Evolutionary conservation across 2,329 filamentous ascomycete species (phyloP), one percentile per base, ranked within the genome.

Genomic region (Arthrinium puccinioides): DNA sequence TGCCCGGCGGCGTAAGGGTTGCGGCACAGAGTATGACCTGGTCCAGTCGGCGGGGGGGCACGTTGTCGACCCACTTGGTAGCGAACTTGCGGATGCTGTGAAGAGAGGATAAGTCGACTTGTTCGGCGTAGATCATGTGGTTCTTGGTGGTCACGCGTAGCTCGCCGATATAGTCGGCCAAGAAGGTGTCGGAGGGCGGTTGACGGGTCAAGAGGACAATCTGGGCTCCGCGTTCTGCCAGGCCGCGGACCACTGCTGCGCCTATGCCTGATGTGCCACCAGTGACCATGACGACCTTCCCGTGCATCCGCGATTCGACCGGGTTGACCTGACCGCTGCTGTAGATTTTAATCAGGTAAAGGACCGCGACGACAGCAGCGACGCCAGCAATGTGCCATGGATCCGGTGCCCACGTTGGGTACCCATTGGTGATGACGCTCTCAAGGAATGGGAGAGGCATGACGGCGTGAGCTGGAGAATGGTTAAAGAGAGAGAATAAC

Each of bases 51-150:
- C 94, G 74, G 8, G 89, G 87, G 3, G 92, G 90, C 16, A 85
- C 77, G 59, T 96, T 97, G 60, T 98, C 90, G 47, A 98, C 87
- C 90, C 94, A 98, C 66, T 87, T 90, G 0, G 92, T 98, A 10
- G 92, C 92, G 58, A 98, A 98, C 44, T 82, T 74, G 26, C 92
- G 84, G 50, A 98, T 82, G 59, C 86, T 94, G 59, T 95, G 79
- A n/a, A 98, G 69, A 13, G 84, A 90, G 10, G 82, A 67, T 20
- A 98, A 76, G 55, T 98, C 88, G 50, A 95, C 87, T 62, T 95
- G 86, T 61, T 98, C 92, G 42, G 92, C 88, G 53, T 94, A 97
- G 49, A 98, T 87, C 54, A 98, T 72, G 41, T 89, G 72, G 63
- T 97, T 97, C 21, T 76, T 73, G 7, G 87, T 87, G 37, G 73